Base-by-base conservation (phyloP, 306 rosid species). In the Coriaria nepalensis region DNA sequence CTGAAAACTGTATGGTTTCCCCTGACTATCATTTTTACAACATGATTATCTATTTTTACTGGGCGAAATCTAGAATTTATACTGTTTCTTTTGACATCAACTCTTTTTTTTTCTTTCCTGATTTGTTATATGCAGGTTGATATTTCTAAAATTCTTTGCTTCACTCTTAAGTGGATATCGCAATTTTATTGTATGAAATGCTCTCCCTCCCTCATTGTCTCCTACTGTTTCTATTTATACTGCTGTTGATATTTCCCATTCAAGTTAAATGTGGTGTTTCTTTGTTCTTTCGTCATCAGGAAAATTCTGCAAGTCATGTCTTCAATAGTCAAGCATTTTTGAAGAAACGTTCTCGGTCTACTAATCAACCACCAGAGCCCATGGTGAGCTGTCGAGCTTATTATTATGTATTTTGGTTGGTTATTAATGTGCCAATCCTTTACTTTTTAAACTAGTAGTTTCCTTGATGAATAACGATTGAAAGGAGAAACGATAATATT, bases 91-190 rank as follows among this genome's bases (percentile, higher is more conserved):
- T 56, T 56, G 61, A 56, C 43, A 56, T 57, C n/a, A 13, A 43
- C 34, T 36, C 15, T 41, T 45, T 37, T 32, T 46, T 35, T 5
- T 39, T 10, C 0, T 44, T 56, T 42, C 38, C 38, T 50, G 47
- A 46, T 37, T 51, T 61, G 56, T 54, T 35, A 56, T 56, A 55
- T 73, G 85, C 94, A 90, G 98, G 83, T 65, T 90, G 69, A 80
- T 82, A 65, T 90, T 90, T 79, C 72, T 90, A 34, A 81, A 77
- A 80, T 90, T 90, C 76, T 85, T 90, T 67, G 98, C 96, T 57
- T 79, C 83, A 37, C 73, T 90, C 71, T 56, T 90, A 73, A 90
- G 96, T 59, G 98, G 98, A 55, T 90, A 90, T 56, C 98, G 87
- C 71, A 90, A 90, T 72, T 90, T 85, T 74, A 68, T 85, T 36